phyloP scores from a whole-genome alignment of 2,329 filamentous ascomycete species.

The Cordyceps farinosa region DNA sequence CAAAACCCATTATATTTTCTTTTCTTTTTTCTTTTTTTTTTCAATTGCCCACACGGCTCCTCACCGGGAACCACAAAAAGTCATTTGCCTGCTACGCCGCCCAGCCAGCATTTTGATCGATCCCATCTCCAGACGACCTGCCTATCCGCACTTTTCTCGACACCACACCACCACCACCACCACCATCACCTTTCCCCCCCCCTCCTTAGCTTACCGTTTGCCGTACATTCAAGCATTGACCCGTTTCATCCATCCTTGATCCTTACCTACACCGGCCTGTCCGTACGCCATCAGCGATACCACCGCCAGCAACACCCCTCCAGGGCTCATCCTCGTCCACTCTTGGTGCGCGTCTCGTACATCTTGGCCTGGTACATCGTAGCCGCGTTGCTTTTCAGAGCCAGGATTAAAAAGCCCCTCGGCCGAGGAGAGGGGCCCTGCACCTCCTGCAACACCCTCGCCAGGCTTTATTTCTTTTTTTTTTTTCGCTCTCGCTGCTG shows the following conservation, averaged over 20 bases:
- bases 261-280: not conserved
- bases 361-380: not conserved
- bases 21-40: not conserved
- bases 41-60: not conserved
- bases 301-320: not conserved
- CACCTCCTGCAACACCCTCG: not conserved
- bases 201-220: not conserved
- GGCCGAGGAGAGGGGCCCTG: not conserved
- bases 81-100: not conserved
- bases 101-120: slow-evolving; percentile 6
- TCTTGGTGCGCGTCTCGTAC: slow-evolving; percentile 11
- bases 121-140: not conserved
- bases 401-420: not conserved
- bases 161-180: not conserved
- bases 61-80: not conserved
- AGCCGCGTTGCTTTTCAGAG: slow-evolving; percentile 12
- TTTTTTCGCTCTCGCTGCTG: not conserved
- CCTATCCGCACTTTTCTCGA: not conserved
- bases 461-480: not conserved
- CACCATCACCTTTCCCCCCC: not conserved
- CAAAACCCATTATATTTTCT: not conserved
- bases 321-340: slow-evolving; percentile 5
- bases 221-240: not conserved
- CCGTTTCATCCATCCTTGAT: not conserved
- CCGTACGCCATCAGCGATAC: not conserved